Evolutionary conservation across 257 asterid species (phyloP).

Genomic region (Sherardia arvensis): DNA sequence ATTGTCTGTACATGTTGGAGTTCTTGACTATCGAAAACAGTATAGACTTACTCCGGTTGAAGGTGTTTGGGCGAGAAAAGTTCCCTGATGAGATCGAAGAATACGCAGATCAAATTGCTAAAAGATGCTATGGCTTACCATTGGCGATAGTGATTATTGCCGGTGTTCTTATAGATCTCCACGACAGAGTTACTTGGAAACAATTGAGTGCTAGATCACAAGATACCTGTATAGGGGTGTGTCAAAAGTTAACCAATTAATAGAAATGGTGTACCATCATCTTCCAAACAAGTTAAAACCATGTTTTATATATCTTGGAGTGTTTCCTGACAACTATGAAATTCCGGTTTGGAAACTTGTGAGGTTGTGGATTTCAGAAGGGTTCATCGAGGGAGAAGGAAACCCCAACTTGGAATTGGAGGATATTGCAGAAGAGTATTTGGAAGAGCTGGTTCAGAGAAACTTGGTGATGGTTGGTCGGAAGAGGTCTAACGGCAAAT

Average conservation of each 20-base stretch:
- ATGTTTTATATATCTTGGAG: background rate
- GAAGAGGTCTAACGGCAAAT: background rate
- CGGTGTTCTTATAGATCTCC: slow-evolving; percentile 9
- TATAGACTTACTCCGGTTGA: slow-evolving; percentile 8
- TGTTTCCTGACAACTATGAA: background rate
- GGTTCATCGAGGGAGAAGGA: background rate
- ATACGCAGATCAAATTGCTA: background rate
- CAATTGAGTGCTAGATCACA: background rate
- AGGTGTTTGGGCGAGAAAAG: slow-evolving; percentile 1
- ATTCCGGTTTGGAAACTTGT: background rate
- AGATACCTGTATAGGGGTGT: background rate
- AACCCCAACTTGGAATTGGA: background rate
- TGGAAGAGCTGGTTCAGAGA: background rate
- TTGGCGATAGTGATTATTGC: slow-evolving; percentile 18
- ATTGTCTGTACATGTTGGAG: background rate
- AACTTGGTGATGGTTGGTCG: background rate
- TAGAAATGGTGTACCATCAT: background rate
- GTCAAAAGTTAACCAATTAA: no score
- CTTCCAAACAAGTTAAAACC: background rate
- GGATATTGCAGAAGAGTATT: background rate
- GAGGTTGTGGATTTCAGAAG: background rate
- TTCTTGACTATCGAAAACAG: background rate
- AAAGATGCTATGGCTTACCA: background rate
- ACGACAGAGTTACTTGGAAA: background rate
- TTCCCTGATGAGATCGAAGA: background rate